phyloP scores from a whole-genome alignment of 306 rosid species.

The Betula pendula region DNA sequence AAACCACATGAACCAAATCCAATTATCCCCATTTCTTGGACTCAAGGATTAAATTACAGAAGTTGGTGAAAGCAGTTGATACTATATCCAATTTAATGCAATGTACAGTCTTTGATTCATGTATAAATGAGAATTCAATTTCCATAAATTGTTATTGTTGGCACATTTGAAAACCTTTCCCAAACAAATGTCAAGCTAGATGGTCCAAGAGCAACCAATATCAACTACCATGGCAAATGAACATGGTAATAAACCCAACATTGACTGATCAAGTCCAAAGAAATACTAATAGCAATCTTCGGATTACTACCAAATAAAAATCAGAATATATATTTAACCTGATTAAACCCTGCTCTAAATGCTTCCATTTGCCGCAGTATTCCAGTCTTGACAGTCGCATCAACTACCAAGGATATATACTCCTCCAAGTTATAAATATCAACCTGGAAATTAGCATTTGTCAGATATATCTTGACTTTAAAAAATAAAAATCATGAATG shows the following conservation, averaged over 20 bases:
- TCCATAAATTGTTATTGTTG: not conserved
- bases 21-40: not conserved
- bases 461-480: constrained; percentile 9
- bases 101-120: not conserved
- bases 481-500: not conserved
- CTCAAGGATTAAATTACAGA: no score
- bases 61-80: not conserved
- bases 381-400: constrained; percentile 90
- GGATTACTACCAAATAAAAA: not conserved
- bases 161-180: not conserved
- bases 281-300: not conserved
- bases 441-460: constrained; percentile 54
- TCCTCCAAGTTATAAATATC: constrained; percentile 85
- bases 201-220: not conserved
- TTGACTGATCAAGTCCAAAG: not conserved
- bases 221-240: not conserved
- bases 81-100: not conserved
- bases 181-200: not conserved
- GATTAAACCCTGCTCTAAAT: constrained; percentile 93
- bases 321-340: constrained; percentile 46
- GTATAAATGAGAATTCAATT: not conserved
- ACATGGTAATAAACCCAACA: not conserved
- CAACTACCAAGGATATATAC: constrained; percentile 78
- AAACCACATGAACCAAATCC: not conserved
- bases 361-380: constrained; percentile 83